phyloP scores from a whole-genome alignment of 345 rosid species.

The Murraya paniculata region DNA sequence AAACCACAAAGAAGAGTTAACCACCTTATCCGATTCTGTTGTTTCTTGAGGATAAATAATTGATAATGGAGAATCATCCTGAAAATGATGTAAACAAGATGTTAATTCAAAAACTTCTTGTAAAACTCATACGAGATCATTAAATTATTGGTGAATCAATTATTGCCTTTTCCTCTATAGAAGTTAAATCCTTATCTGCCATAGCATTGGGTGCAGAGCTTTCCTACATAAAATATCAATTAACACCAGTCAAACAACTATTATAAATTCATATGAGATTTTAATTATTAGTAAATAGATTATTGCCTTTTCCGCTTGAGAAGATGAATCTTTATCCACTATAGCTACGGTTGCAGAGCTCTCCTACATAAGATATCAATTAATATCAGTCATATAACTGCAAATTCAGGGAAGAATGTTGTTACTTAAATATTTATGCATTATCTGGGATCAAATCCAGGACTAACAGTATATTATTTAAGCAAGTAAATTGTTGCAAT shows the following conservation, averaged over 20 bases:
- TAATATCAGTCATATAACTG: not conserved
- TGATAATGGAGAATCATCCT: conserved; percentile 14
- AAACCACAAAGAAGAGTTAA: not conserved
- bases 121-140: not conserved
- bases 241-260: not conserved
- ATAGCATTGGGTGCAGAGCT: not conserved
- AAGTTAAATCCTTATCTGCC: not conserved
- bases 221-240: not conserved
- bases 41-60: conserved; percentile 5
- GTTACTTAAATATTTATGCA: not conserved
- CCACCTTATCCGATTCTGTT: conserved; percentile 15
- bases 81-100: conserved; percentile 1
- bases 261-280: not conserved
- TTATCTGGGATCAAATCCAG: not conserved
- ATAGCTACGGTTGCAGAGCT: not conserved
- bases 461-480: too few species aligned
- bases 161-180: conserved; percentile 29
- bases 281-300: not conserved
- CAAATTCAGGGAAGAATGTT: not conserved
- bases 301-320: conserved; percentile 26
- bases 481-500: not conserved
- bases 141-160: not conserved
- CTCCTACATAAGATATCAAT: not conserved
- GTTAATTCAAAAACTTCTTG: not conserved
- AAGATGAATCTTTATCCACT: not conserved